These are phyloP conservation scores for Ceratocystis lukuohia DNA, from an alignment of 2,329 filamentous ascomycete species.

Conservation along the genomic window DNA sequence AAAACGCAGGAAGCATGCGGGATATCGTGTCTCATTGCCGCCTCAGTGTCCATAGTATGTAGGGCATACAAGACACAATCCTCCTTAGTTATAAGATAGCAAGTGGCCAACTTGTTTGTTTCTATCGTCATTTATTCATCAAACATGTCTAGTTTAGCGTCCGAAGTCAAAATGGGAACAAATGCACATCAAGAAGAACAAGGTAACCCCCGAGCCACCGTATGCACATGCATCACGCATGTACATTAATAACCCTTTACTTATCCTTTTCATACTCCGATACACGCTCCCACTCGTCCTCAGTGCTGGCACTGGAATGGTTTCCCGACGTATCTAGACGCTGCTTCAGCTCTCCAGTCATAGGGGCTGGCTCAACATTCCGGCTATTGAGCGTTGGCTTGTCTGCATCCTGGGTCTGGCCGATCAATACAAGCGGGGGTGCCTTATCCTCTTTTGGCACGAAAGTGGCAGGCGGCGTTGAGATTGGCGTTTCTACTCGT, in stretches of 20 bases:
- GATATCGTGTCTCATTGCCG: no score
- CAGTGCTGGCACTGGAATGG: constrained; percentile 57
- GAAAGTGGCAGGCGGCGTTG: constrained; percentile 18
- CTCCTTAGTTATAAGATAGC: background rate
- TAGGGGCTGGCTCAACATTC: constrained; percentile 32
- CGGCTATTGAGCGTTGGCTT: constrained; percentile 21
- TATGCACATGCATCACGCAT: background rate
- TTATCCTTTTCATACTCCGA: constrained; percentile 56
- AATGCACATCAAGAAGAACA: background rate
- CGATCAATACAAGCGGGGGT: background rate
- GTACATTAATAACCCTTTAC: constrained; percentile 23
- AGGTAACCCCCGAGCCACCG: background rate
- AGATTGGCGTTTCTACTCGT: background rate
- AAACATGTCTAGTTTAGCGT: background rate
- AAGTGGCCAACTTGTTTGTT: background rate
- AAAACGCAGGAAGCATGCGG: no score
- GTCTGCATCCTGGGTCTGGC: background rate
- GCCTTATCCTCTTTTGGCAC: background rate
- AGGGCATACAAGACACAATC: no score
- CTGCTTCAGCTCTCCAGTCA: constrained; percentile 37
- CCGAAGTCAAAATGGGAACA: background rate
- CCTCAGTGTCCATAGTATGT: no score
- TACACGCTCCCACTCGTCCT: constrained; percentile 97
- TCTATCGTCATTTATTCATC: background rate
- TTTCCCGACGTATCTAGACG: constrained; percentile 31